phyloP scores from a whole-genome alignment of 106 monocot species.

The Acorus calamus region DNA sequence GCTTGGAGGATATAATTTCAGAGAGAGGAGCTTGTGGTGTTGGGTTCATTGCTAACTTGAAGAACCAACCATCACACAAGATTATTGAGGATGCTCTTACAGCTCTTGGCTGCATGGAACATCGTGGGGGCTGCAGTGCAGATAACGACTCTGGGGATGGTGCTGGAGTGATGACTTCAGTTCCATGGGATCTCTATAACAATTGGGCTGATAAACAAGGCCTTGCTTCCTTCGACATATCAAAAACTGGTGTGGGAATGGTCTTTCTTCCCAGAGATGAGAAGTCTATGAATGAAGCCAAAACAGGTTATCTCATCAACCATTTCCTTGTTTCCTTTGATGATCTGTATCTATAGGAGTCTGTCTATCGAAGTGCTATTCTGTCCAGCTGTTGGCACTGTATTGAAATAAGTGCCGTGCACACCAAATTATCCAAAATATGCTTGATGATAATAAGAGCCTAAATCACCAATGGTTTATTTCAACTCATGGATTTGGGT shows the following conservation, averaged over 20 bases:
- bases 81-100: slow-evolving; percentile 74
- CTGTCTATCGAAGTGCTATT: too few relatives aligned
- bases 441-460: too few relatives aligned
- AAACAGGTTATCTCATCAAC: slow-evolving; percentile 42
- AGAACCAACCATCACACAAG: slow-evolving; percentile 76
- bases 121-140: slow-evolving; percentile 94
- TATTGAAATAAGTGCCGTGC: too few relatives aligned
- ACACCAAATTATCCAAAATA: too few relatives aligned
- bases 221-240: slow-evolving; percentile 45
- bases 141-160: slow-evolving; percentile 97
- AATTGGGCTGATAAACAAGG: slow-evolving; percentile 81
- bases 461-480: too few relatives aligned
- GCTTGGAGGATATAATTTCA: slow-evolving; percentile 74
- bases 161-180: slow-evolving; percentile 75
- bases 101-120: slow-evolving; percentile 99
- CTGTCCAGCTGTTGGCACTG: too few relatives aligned
- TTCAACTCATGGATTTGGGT: too few relatives aligned
- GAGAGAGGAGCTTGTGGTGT: slow-evolving; percentile 99
- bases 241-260: slow-evolving; percentile 93
- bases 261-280: slow-evolving; percentile 88
- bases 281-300: slow-evolving; percentile 56
- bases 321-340: slow-evolving; percentile 2
- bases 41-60: slow-evolving; percentile 93
- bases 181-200: slow-evolving; percentile 86
- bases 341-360: not conserved